A percentile compares a stretch with the other conserved stretches of the same genome.
These are phyloP conservation scores for Candolleomyces aberdarensis DNA, from an alignment of 768 basidiomycete species.

Conservation along the genomic window DNA sequence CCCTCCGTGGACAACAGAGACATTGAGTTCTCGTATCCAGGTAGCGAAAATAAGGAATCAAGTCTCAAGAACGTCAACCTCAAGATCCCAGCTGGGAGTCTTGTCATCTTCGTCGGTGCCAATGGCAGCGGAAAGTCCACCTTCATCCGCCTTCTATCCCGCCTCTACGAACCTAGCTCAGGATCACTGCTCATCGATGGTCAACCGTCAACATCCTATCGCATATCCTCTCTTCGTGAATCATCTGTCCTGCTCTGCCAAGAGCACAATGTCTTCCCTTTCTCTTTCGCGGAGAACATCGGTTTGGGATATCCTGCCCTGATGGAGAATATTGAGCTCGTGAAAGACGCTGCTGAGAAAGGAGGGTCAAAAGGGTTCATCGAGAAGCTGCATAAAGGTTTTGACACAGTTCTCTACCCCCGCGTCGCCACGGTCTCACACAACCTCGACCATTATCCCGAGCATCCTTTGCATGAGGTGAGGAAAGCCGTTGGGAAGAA, in stretches of 20 bases:
- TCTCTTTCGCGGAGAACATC: conserved; percentile 36
- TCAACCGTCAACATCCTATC: conserved; percentile 25
- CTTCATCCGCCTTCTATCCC: conserved; percentile 33
- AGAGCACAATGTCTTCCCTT: conserved; percentile 32
- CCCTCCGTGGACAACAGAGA: neutral
- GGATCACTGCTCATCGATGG: conserved; percentile 34
- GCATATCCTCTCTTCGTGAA: conserved; percentile 24
- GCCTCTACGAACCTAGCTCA: conserved; percentile 30
- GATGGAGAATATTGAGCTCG: conserved; percentile 14
- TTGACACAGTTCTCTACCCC: conserved; percentile 37
- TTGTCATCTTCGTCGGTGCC: conserved; percentile 39
- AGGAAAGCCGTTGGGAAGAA: conserved; percentile 22
- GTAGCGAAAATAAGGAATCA: conserved; percentile 16
- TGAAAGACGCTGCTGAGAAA: conserved; percentile 31
- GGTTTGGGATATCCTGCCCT: conserved; percentile 20
- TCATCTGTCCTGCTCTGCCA: conserved; percentile 34
- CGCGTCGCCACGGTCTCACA: conserved; percentile 16
- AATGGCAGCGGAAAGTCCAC: conserved; percentile 41
- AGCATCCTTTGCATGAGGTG: conserved; percentile 23
- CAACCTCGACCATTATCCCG: conserved; percentile 22
- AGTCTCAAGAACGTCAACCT: conserved; percentile 31
- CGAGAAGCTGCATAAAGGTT: conserved; percentile 32
- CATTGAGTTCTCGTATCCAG: conserved; percentile 37
- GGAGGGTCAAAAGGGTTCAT: conserved; percentile 41
- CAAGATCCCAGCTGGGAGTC: conserved; percentile 30